Conservation (phyloP, 768 basidiomycete genomes). For the Boletus huronensis region DNA sequence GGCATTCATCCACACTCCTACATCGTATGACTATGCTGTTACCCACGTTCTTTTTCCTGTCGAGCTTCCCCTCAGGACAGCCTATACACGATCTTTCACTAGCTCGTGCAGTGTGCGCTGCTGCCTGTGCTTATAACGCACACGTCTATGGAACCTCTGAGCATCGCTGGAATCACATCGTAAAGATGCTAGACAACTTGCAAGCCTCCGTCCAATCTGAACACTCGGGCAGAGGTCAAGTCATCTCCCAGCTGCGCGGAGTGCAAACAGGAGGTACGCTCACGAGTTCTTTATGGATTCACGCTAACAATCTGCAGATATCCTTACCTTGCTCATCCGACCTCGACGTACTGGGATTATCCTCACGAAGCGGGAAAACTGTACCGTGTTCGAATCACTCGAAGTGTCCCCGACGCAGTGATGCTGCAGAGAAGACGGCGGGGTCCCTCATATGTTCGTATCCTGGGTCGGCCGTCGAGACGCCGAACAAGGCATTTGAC, state of each 20-base stretch:
- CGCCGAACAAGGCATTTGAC: constrained; percentile 9
- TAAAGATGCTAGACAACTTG: constrained; percentile 5
- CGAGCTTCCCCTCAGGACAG: neutral
- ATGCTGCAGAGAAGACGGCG: constrained; percentile 30
- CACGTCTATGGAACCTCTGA: neutral
- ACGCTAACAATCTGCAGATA: constrained; percentile 24
- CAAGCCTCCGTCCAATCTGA: neutral
- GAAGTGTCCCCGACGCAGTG: constrained; percentile 25
- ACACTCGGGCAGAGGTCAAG: neutral
- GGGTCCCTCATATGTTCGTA: constrained; percentile 29
- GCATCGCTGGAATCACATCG: constrained; percentile 1
- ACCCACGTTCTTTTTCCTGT: constrained; percentile 13
- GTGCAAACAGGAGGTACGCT: neutral
- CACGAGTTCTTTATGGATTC: neutral
- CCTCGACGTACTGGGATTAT: constrained; percentile 45
- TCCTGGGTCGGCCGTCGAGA: constrained; percentile 17
- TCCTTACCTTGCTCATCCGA: constrained; percentile 35
- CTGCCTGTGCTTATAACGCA: neutral
- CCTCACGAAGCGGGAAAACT: constrained; percentile 22
- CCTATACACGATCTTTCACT: constrained; percentile 1
- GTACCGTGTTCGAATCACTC: constrained; percentile 17
- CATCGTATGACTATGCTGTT: neutral
- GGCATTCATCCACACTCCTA: neutral
- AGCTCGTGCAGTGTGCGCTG: neutral
- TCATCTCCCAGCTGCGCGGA: neutral